These are phyloP conservation scores for Aureobasidium subglaciale DNA, from an alignment of 2,329 filamentous ascomycete species.

Conservation along the genomic window DNA sequence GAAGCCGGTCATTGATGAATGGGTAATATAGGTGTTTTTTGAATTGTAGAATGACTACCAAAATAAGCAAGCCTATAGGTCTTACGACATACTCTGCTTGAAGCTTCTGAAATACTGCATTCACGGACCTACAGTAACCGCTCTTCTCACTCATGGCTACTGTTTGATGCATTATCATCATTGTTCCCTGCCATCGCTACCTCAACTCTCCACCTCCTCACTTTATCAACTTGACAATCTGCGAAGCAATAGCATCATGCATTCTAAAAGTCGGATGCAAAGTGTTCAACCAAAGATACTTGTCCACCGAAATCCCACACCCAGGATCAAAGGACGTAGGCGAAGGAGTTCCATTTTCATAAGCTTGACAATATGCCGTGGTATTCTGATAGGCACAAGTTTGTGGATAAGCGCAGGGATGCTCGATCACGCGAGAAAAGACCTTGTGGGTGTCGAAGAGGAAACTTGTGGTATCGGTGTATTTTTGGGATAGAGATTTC, in stretches of 20 bases:
- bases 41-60: too few species aligned
- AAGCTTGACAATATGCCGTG: conserved; percentile 48
- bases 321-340: conserved; percentile 35
- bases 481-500: conserved; percentile 30
- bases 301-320: conserved; percentile 50
- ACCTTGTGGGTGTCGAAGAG: conserved; percentile 47
- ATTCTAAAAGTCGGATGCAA: conserved; percentile 59
- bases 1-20: too few species aligned
- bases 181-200: too few species aligned
- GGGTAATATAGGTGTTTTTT: too few species aligned
- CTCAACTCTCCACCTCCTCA: background rate
- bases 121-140: too few species aligned
- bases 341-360: conserved; percentile 40
- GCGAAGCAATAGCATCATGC: conserved; percentile 52
- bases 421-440: conserved; percentile 47
- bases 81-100: too few species aligned
- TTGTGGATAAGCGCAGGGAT: conserved; percentile 43
- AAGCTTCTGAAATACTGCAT: too few species aligned
- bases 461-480: conserved; percentile 43
- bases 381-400: conserved; percentile 50
- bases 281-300: conserved; percentile 59
- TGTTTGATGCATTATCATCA: too few species aligned
- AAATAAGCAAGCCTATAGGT: too few species aligned
- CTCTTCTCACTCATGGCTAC: too few species aligned
- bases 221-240: conserved; percentile 29